Conservation (phyloP, 306 rosid species). For the Vachellia pachyceras region DNA sequence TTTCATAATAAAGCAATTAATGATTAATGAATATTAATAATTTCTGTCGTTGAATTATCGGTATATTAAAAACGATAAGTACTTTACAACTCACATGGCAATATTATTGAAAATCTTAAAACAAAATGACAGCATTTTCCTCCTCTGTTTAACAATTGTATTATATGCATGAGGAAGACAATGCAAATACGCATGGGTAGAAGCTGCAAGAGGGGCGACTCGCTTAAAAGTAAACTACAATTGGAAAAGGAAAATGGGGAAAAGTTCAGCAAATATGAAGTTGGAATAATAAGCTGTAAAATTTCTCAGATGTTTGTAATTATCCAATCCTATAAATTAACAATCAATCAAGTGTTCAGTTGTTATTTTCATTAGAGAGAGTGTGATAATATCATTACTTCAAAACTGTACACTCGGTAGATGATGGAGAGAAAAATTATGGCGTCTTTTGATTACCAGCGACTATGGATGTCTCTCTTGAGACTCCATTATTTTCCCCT, state of each 20-base stretch:
- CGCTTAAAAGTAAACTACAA: not conserved
- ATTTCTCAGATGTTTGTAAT: not conserved
- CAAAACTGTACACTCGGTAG: not conserved
- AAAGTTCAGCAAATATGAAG: not conserved
- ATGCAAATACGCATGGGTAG: not conserved
- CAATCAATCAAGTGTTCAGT: not conserved
- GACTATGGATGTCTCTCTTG: conserved; percentile 19
- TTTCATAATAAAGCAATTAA: too few relatives aligned
- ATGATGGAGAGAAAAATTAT: not conserved
- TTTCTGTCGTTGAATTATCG: not conserved
- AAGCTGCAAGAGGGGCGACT: conserved; percentile 12
- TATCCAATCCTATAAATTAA: not conserved
- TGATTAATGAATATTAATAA: not conserved
- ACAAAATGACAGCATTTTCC: not conserved
- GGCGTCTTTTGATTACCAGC: not conserved
- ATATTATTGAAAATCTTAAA: not conserved
- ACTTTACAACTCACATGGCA: not conserved
- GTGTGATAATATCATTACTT: not conserved
- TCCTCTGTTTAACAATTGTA: not conserved
- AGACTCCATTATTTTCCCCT: not conserved
- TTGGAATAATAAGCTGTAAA: not conserved
- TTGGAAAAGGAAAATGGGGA: not conserved
- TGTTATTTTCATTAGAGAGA: not conserved
- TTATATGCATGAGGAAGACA: conserved; percentile 14
- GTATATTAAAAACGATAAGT: not conserved